A percentile compares a stretch with the other conserved stretches of the same genome.
Conservation (phyloP, 345 rosid genomes). For the Sapria himalayana region DNA sequence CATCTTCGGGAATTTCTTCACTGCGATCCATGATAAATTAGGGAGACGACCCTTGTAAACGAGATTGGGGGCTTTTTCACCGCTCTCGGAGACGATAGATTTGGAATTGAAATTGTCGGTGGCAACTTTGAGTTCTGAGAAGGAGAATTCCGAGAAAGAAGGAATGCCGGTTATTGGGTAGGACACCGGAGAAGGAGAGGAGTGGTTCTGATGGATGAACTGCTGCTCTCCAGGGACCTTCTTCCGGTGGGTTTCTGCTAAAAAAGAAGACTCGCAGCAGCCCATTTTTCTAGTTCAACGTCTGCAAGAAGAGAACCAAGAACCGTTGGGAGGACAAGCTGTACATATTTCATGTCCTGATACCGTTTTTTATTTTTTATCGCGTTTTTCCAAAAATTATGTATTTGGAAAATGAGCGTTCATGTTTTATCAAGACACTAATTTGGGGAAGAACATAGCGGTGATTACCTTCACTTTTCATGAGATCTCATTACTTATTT, state of each 20-base stretch:
- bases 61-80: slow-evolving; percentile 32
- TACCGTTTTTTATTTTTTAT: too few relatives aligned
- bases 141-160: slow-evolving; percentile 48
- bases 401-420: too few relatives aligned
- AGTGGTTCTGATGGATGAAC: slow-evolving; percentile 10
- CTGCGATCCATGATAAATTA: slow-evolving; percentile 60
- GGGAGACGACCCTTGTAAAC: slow-evolving; percentile 55
- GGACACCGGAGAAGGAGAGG: slow-evolving; percentile 13
- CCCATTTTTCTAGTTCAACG: slow-evolving; percentile 24
- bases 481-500: too few relatives aligned
- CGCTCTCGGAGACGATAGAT: slow-evolving; percentile 54
- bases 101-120: slow-evolving; percentile 50
- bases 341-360: too few relatives aligned
- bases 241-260: slow-evolving; percentile 19
- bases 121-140: slow-evolving; percentile 44
- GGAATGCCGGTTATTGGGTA: slow-evolving; percentile 21
- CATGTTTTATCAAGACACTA: too few relatives aligned
- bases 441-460: too few relatives aligned
- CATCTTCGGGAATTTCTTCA: slow-evolving; percentile 56
- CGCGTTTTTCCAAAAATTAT: too few relatives aligned
- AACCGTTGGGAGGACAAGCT: too few relatives aligned
- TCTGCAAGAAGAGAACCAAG: too few relatives aligned
- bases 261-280: slow-evolving; percentile 46
- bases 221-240: slow-evolving; percentile 17
- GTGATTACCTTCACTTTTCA: too few relatives aligned